Evolutionary conservation across 352 stramenopile species (phyloP).

Genomic region (Aphanomyces invadans): DNA sequence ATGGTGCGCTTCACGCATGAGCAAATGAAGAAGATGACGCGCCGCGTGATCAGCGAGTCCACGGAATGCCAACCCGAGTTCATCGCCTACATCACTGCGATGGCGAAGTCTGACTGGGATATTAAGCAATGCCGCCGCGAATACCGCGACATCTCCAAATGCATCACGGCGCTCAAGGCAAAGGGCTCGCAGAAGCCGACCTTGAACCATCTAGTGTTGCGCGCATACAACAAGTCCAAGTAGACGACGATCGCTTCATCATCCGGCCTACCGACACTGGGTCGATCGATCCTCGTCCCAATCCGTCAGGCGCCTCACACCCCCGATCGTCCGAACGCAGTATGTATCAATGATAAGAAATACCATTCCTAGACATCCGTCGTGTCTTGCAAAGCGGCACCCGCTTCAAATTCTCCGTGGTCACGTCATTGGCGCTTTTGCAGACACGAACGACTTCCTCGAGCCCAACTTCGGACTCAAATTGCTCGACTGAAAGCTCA

Average conservation of each 20-base stretch:
- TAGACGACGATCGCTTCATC: background rate
- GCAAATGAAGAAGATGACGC: conserved; percentile 88
- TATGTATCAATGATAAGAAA: background rate
- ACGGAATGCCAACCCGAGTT: conserved; percentile 74
- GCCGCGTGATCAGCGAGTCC: conserved; percentile 71
- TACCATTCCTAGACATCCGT: background rate
- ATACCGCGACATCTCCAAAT: conserved; percentile 38
- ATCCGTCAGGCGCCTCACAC: too few relatives aligned
- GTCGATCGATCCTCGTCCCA: too few relatives aligned
- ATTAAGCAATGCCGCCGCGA: conserved; percentile 77
- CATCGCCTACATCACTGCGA: conserved; percentile 69
- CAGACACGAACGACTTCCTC: too few relatives aligned
- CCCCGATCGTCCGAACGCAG: background rate
- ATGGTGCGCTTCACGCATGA: conserved; percentile 31
- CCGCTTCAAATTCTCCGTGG: too few relatives aligned
- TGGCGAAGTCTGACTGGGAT: conserved; percentile 80
- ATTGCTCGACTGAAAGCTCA: too few relatives aligned
- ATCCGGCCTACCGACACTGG: too few relatives aligned
- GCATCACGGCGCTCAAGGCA: background rate
- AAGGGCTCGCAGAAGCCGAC: conserved; percentile 60
- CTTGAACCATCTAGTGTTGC: conserved; percentile 84
- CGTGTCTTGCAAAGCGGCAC: background rate
- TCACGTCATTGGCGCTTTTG: too few relatives aligned
- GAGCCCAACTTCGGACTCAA: too few relatives aligned
- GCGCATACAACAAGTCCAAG: conserved; percentile 25